phyloP scores from a whole-genome alignment of 768 basidiomycete genomes.

The Tricholoma matsutake region DNA sequence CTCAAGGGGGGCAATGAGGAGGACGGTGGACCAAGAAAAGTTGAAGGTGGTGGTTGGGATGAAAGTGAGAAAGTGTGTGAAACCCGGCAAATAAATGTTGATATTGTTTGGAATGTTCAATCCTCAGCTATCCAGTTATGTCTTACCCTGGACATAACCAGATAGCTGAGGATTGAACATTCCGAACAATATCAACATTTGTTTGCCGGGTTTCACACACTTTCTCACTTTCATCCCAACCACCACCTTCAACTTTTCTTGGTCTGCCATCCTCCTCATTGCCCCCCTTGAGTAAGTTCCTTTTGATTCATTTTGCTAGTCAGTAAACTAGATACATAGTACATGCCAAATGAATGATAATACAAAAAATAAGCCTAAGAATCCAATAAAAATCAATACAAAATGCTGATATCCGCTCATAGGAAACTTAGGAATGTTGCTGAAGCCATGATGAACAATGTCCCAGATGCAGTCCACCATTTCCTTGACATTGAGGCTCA shows the following conservation, averaged over 20 bases:
- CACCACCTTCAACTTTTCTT: not conserved
- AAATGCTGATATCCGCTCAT: not conserved
- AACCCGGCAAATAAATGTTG: not conserved
- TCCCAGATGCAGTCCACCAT: not conserved
- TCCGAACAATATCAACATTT: too few species aligned
- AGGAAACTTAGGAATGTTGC: not conserved
- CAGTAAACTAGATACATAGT: not conserved
- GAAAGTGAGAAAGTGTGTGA: not conserved
- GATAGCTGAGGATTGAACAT: too few species aligned
- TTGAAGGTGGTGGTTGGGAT: not conserved
- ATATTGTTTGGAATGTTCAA: not conserved
- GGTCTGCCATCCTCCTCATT: not conserved
- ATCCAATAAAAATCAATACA: not conserved
- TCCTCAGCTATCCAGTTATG: not conserved
- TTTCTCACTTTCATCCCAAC: not conserved
- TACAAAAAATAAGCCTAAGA: not conserved
- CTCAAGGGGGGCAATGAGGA: not conserved
- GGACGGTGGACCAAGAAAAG: not conserved
- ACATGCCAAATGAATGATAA: not conserved
- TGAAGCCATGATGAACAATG: conserved; percentile 1
- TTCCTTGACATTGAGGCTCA: conserved; percentile 4
- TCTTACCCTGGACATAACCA: too few species aligned
- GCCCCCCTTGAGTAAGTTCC: not conserved
- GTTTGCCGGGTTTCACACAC: not conserved
- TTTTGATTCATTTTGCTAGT: not conserved